phyloP scores from a whole-genome alignment of 768 basidiomycete species.

The Russula dissimulans region DNA sequence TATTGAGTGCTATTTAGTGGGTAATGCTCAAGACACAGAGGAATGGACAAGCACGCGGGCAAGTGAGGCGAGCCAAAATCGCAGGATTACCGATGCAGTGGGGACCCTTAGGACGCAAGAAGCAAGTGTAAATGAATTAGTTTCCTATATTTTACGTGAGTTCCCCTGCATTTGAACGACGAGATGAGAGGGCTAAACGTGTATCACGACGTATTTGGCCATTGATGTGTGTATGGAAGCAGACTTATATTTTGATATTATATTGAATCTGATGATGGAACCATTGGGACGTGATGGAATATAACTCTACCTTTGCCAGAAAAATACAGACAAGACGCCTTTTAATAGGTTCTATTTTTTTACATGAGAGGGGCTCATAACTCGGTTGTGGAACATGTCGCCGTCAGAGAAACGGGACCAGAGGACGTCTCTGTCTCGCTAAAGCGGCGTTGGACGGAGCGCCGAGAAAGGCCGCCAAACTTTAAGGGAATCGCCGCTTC shows the following conservation, averaged over 20 bases:
- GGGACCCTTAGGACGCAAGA: no score
- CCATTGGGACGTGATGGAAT: no score
- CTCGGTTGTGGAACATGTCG: slow-evolving; percentile 4
- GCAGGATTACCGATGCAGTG: no score
- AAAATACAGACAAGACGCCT: no score
- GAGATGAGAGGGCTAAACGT: not conserved
- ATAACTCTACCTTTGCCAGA: no score
- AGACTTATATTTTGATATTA: no score
- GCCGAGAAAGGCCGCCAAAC: not conserved
- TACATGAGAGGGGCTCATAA: no score
- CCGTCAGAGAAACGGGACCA: not conserved
- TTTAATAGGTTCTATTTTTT: no score
- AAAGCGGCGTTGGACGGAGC: not conserved
- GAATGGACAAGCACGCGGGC: not conserved
- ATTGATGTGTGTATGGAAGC: no score
- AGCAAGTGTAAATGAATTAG: not conserved
- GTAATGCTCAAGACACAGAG: no score
- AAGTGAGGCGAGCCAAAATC: not conserved
- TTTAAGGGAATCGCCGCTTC: not conserved
- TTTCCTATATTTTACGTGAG: not conserved
- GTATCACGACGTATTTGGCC: not conserved
- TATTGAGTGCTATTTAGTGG: no score
- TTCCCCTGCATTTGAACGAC: not conserved
- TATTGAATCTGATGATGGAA: no score
- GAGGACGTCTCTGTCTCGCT: not conserved